phyloP scores from a whole-genome alignment of 495 filamentous ascomycete genomes.

The Hypomontagnella submonticulosa region DNA sequence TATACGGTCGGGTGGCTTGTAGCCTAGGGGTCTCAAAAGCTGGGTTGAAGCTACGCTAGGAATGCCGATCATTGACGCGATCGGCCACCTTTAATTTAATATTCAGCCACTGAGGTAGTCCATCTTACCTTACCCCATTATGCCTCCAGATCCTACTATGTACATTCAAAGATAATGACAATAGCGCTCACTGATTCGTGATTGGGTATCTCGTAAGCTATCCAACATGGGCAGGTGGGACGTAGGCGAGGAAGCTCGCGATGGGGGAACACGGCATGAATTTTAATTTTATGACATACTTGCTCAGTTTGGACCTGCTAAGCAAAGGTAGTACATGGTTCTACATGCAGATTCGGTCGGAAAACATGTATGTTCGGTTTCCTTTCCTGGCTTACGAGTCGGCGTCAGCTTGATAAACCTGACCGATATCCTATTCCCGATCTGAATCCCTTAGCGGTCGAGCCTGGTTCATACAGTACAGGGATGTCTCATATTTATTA shows the following conservation, averaged over 20 bases:
- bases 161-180: neutral
- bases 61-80: slow-evolving; percentile 27
- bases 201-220: slow-evolving; percentile 5
- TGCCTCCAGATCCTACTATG: slow-evolving; percentile 4
- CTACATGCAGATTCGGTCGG: neutral
- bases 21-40: neutral
- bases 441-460: neutral
- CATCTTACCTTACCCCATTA: slow-evolving; percentile 10
- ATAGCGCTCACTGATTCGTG: neutral
- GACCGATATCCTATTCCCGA: neutral
- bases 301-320: neutral
- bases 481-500: slow-evolving; percentile 35
- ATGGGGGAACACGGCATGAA: slow-evolving; percentile 4
- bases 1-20: too few relatives aligned
- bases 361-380: neutral
- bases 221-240: slow-evolving; percentile 10
- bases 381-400: too few relatives aligned
- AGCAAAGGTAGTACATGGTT: neutral
- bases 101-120: slow-evolving; percentile 9
- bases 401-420: neutral
- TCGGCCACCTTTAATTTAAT: slow-evolving; percentile 29
- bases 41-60: neutral
- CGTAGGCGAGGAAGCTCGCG: neutral
- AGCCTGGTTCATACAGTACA: neutral
- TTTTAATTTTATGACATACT: slow-evolving; percentile 14